Conservation (phyloP, 2,329 filamentous ascomycete genomes). For the Paradendryphiella salina region DNA sequence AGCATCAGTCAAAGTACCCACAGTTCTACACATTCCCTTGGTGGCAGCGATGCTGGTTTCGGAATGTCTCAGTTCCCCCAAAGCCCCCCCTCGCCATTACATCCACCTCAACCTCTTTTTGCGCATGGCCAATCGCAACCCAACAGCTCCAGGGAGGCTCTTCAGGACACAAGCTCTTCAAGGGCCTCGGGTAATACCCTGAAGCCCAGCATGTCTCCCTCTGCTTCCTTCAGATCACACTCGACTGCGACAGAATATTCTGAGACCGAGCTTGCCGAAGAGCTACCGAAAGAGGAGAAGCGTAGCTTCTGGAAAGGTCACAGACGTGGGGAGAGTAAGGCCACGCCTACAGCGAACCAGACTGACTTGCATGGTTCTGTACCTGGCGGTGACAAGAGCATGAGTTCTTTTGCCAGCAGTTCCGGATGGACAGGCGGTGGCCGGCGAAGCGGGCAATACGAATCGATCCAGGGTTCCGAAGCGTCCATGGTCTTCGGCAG, state of each 20-base stretch:
- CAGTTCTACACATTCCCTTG: conserved; percentile 82
- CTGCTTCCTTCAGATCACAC: conserved; percentile 74
- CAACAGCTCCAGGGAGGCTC: conserved; percentile 31
- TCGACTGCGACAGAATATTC: conserved; percentile 75
- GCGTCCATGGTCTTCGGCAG: conserved; percentile 40
- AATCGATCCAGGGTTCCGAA: conserved; percentile 36
- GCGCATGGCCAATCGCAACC: conserved; percentile 32
- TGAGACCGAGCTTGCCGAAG: conserved; percentile 74
- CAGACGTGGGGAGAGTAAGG: conserved; percentile 41
- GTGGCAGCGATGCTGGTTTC: conserved; percentile 36
- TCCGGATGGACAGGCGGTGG: conserved; percentile 33
- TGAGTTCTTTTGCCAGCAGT: conserved; percentile 46
- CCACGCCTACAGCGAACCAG: conserved; percentile 44
- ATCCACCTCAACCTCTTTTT: conserved; percentile 38
- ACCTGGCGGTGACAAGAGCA: conserved; percentile 45
- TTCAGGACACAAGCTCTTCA: conserved; percentile 48
- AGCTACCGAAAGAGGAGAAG: conserved; percentile 56
- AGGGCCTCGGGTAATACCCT: conserved; percentile 57
- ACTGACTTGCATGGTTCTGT: conserved; percentile 44
- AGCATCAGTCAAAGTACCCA: conserved; percentile 84
- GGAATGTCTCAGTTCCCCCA: conserved; percentile 16
- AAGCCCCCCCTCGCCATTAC: conserved; percentile 38
- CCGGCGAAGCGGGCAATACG: conserved; percentile 41
- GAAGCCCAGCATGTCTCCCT: conserved; percentile 71
- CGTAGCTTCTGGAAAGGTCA: conserved; percentile 74